Evolutionary conservation across 1,284 basidiomycete species (phyloP).

Genomic region (Ustilago shanxiensis): DNA sequence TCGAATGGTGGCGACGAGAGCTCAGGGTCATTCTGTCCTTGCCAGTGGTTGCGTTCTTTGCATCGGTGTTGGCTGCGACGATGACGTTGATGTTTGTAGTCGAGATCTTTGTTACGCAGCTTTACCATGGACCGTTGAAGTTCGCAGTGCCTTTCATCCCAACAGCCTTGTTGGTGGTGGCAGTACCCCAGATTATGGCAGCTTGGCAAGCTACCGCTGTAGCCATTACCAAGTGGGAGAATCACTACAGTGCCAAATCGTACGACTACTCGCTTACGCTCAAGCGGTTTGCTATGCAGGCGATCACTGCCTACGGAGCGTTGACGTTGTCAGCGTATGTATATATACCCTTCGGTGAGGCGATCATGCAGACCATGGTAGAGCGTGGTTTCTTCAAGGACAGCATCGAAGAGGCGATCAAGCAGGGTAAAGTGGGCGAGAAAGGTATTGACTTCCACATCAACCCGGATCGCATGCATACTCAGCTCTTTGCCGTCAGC

Average conservation of each 20-base stretch:
- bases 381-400: constrained; percentile 59
- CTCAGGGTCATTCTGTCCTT: constrained; percentile 80
- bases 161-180: constrained; percentile 83
- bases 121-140: constrained; percentile 83
- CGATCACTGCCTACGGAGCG: constrained; percentile 84
- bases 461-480: constrained; percentile 79
- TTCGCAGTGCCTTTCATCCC: constrained; percentile 81
- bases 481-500: constrained; percentile 93
- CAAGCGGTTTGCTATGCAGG: constrained; percentile 90
- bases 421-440: constrained; percentile 50
- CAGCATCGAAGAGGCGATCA: constrained; percentile 50
- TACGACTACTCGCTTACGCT: constrained; percentile 85
- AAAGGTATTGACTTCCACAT: constrained; percentile 67
- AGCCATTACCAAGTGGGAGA: constrained; percentile 85
- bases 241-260: constrained; percentile 77
- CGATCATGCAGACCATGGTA: constrained; percentile 63
- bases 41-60: constrained; percentile 84
- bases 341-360: constrained; percentile 69
- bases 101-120: constrained; percentile 69
- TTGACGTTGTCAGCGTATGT: constrained; percentile 65
- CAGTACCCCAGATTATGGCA: constrained; percentile 86
- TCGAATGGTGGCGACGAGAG: constrained; percentile 72
- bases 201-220: constrained; percentile 81
- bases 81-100: constrained; percentile 70
- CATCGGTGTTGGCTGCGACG: constrained; percentile 76